Evolutionary conservation across 2,329 filamentous ascomycete species (phyloP), one percentile per base, ranked within the genome.

Genomic region (Exophiala sp.): DNA sequence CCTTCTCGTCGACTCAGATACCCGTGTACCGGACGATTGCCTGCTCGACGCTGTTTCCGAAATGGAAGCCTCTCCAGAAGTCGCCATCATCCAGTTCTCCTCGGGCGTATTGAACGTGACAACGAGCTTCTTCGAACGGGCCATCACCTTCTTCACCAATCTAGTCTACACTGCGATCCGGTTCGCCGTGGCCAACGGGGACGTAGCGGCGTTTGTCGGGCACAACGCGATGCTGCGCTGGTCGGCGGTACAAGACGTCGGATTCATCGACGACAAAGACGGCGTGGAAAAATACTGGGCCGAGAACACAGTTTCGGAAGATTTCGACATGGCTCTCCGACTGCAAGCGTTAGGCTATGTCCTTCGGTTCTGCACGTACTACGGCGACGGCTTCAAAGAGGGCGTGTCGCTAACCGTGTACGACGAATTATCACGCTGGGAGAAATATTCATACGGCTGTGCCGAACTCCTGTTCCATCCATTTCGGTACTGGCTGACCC

Each of bases 381-480:
- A 82, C 46, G 77, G 78, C 29, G 77, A 81, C 3, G 83, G 80
- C 5, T 88, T 88, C 69, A 80, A 87, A 61, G 86, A 91, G 65
- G 86, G 87, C 57, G 86, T 91, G 46, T 90, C 86, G 1, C 72
- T 91, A 50, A 91, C 86, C 0, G 85, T 91, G 9, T 89, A 91
- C 64, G 86, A 91, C 67, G 87, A 91, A 67, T 74, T 91, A 52
- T 83, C 85, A 1, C 83, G 86, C 50, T 91, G 87, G 86, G 86
- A 91, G 64, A 91, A 91, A 68, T 89, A 89, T 64, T 86, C 86
- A 2, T 90, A 88, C 61, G 86, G 86, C 32, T 90, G 87, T 69
- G 87, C 86, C 66, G 86, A 90, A 70, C 74, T 91, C 49, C 74
- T 91, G 49, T 91, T 93, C 72, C 78, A 91, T 63, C 87, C 86